Percentiles rank a stretch among this genome's conserved stretches.
Evolutionary conservation across 2,329 filamentous ascomycete genomes (phyloP).

Genomic region (Fusarium sp.): DNA sequence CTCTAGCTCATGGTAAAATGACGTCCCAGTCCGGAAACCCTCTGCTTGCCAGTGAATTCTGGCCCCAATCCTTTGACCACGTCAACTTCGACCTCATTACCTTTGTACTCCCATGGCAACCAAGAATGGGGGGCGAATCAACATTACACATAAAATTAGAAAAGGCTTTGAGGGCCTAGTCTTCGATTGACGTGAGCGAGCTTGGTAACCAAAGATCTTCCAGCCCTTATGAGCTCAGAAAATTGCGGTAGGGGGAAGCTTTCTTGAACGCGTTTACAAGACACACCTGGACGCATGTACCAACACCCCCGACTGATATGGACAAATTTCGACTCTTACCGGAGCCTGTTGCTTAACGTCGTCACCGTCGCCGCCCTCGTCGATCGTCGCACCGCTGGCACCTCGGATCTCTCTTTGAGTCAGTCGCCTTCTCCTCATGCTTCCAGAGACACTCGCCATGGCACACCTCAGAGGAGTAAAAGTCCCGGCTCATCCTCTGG

Average conservation of each 20-base stretch:
- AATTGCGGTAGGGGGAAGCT: background rate
- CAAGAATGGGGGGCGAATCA: background rate
- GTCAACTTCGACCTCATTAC: background rate
- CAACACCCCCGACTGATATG: background rate
- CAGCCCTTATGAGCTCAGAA: background rate
- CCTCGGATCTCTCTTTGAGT: background rate
- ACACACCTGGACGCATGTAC: background rate
- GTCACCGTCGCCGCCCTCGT: background rate
- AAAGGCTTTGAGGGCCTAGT: background rate
- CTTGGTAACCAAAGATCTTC: background rate
- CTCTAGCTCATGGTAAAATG: no score
- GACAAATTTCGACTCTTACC: background rate
- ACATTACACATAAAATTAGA: background rate
- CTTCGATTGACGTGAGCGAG: background rate
- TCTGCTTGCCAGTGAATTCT: no score
- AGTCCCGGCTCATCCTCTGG: background rate
- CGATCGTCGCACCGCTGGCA: background rate
- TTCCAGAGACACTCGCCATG: no score
- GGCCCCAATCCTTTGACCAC: background rate
- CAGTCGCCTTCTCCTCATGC: background rate
- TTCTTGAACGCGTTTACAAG: background rate
- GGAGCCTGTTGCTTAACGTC: background rate
- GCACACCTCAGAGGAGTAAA: background rate
- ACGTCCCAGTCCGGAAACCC: no score
- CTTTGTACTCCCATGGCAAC: background rate